Percentiles rank a stretch among this genome's conserved stretches.
phyloP scores from a whole-genome alignment of 805 yeast species.

The Teunomyces kruisii region DNA sequence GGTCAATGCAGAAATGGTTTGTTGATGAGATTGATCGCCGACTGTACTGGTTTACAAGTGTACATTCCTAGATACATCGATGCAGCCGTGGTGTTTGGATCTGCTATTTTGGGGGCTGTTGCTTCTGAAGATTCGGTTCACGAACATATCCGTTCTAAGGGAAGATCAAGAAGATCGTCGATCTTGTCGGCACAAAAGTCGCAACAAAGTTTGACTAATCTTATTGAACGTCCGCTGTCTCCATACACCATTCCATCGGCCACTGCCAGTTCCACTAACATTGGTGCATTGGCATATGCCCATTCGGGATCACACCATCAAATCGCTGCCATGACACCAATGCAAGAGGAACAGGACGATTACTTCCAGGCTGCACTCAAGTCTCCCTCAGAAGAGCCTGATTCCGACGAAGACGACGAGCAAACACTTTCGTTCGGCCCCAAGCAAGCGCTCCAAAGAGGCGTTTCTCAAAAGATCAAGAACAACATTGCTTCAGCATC shows the following conservation, averaged over 20 bases:
- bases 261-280: slow-evolving; percentile 64
- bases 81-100: slow-evolving; percentile 95
- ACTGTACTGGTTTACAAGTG: slow-evolving; percentile 88
- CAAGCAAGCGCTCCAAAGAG: slow-evolving; percentile 53
- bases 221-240: slow-evolving; percentile 40
- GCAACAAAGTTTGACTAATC: slow-evolving; percentile 26
- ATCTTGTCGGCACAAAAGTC: slow-evolving; percentile 30
- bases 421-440: slow-evolving; percentile 60
- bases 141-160: slow-evolving; percentile 32
- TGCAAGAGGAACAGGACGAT: slow-evolving; percentile 37
- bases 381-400: slow-evolving; percentile 26
- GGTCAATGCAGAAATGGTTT: slow-evolving; percentile 95
- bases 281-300: slow-evolving; percentile 49
- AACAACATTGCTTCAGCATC: slow-evolving; percentile 26
- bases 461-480: slow-evolving; percentile 45
- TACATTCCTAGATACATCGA: slow-evolving; percentile 93
- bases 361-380: slow-evolving; percentile 32
- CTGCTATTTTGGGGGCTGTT: slow-evolving; percentile 92
- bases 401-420: slow-evolving; percentile 48
- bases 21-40: slow-evolving; percentile 86
- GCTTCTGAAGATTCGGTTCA: slow-evolving; percentile 70
- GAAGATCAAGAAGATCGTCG: slow-evolving; percentile 37
- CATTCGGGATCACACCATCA: slow-evolving; percentile 27
- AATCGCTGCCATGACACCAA: slow-evolving; percentile 37
- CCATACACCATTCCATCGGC: slow-evolving; percentile 82